Evolutionary conservation across 2,329 filamentous ascomycete species (phyloP).

Genomic region (Fusarium udum): DNA sequence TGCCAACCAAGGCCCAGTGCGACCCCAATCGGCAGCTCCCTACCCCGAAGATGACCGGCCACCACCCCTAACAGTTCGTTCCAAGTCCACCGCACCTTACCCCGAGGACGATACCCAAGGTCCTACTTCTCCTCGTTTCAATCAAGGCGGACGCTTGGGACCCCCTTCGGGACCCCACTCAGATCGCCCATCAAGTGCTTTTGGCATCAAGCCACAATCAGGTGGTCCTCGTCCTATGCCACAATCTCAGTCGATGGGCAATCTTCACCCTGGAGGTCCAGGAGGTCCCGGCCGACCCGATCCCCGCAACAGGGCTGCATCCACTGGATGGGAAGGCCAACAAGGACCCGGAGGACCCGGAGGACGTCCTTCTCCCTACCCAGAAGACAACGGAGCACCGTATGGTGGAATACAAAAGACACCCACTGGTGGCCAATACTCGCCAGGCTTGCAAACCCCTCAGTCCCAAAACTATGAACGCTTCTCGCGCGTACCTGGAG

Average conservation of each 20-base stretch:
- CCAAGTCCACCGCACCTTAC: conserved; percentile 69
- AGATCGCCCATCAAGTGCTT: conserved; percentile 61
- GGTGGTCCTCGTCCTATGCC: conserved; percentile 50
- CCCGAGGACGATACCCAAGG: conserved; percentile 66
- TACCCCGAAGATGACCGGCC: conserved; percentile 76
- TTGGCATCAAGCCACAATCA: conserved; percentile 62
- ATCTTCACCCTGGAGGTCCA: conserved; percentile 53
- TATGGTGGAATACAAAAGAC: conserved; percentile 46
- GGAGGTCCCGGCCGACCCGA: conserved; percentile 50
- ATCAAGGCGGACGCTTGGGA: conserved; percentile 59
- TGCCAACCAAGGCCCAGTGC: conserved; percentile 44
- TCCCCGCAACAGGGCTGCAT: conserved; percentile 54
- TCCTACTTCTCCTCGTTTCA: conserved; percentile 52
- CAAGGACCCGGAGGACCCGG: conserved; percentile 32
- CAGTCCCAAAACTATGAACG: conserved; percentile 43
- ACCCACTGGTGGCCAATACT: conserved; percentile 36
- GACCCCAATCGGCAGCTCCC: conserved; percentile 68
- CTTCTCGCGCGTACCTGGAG: conserved; percentile 46
- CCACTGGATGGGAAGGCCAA: conserved; percentile 55
- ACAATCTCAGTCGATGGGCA: conserved; percentile 57
- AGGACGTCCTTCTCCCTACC: conserved; percentile 40
- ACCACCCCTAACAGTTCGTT: conserved; percentile 56
- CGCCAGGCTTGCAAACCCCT: conserved; percentile 35
- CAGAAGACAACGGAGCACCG: conserved; percentile 39
- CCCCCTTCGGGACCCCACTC: conserved; percentile 58